Percentiles rank a stretch among this genome's conserved stretches.
These are phyloP conservation scores for Phyllosticta paracitricarpa DNA, from an alignment of 2,329 filamentous ascomycete species.

Conservation along the genomic window DNA sequence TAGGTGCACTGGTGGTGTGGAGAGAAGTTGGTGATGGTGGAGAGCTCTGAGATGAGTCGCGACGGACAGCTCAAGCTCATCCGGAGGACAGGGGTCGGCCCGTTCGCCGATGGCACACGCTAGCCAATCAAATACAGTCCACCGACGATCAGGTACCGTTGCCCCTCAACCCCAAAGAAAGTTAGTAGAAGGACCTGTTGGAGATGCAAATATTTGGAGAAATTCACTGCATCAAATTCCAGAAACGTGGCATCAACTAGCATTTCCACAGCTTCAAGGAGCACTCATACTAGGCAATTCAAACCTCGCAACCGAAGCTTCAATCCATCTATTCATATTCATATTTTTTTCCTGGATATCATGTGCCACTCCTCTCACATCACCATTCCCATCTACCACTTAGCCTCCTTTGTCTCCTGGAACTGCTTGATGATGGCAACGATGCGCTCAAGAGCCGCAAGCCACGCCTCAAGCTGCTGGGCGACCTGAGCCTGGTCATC, in stretches of 20 bases:
- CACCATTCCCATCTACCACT: slow-evolving; percentile 1
- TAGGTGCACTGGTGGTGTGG: background rate
- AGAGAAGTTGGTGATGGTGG: background rate
- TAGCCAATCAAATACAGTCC: background rate
- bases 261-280: too few relatives aligned
- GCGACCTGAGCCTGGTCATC: slow-evolving; percentile 52
- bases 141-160: background rate
- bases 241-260: too few relatives aligned
- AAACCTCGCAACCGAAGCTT: background rate
- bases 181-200: background rate
- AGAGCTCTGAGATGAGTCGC: background rate
- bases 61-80: background rate
- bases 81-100: background rate
- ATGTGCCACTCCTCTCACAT: background rate
- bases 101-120: background rate
- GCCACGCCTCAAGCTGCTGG: slow-evolving; percentile 57
- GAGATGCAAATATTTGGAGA: too few relatives aligned
- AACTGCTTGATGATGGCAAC: slow-evolving; percentile 66
- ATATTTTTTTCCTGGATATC: background rate
- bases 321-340: background rate
- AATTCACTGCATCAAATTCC: too few relatives aligned
- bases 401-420: slow-evolving; percentile 12
- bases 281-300: too few relatives aligned
- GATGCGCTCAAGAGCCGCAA: slow-evolving; percentile 66
- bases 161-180: background rate